Evolutionary conservation across 495 filamentous ascomycete species (phyloP), one percentile per base, ranked within the genome.

Genomic region (Trichodelitschia bisporula): DNA sequence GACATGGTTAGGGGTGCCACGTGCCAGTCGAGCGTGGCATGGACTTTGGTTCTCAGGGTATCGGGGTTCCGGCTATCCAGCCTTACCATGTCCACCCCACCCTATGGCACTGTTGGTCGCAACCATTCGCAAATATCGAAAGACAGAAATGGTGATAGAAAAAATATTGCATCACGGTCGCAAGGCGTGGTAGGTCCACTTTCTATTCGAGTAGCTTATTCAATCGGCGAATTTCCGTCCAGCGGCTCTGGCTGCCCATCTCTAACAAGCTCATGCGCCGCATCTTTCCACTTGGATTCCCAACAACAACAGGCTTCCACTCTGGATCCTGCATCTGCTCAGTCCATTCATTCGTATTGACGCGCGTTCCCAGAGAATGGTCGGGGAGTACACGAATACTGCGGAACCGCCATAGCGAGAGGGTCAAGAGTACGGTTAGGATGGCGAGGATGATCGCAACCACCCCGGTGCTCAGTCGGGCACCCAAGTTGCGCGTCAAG

Each of bases 211-310:
- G 55, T 36, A 77, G 44, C 29, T 51, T 51, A 41, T 77, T 77
- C 49, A 64, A 62, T 43, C 57, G 59, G 37, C 72, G 54, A 42
- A 77, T 74, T 50, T 77, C 72, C 25, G 59, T 69, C 68, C 72
- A 77, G 18, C 72, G 48, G 25, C 55, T 68, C 51, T 69, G 43
- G 14, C 48, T 46, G 2, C 71, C 72, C 14, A 77, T 41, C 43
- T 77, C 72, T 27, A 77, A 52, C 17, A 73, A 44, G 36, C 62
- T 73, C 56, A 77, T 64, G 28, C 67, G 54, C 23, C 72, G 53
- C 44, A 60, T 66, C 42, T 61, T 68, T 15, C 67, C 61, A 15
- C 57, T 60, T 19, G 72, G 72, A 50, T 70, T 72, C 20, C 72
- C 72, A 36, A 75, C 61, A 36, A 75, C 58, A 15, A 66, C 51